A percentile compares a stretch with the other conserved stretches of the same genome.
phyloP scores from a whole-genome alignment of 2,329 filamentous ascomycete genomes.

The Botrytis squamosa region DNA sequence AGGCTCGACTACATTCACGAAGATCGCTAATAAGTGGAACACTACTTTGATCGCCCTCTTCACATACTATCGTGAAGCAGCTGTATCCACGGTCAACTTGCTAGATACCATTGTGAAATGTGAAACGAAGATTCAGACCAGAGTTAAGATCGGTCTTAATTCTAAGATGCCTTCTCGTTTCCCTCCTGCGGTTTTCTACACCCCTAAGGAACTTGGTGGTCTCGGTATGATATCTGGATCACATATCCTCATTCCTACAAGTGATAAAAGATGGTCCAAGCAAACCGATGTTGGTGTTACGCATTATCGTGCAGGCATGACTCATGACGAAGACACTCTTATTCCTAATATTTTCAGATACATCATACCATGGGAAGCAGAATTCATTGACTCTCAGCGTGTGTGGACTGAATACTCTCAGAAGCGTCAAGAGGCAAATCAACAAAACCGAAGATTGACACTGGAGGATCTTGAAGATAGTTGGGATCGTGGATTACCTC shows the following conservation, averaged over 20 bases:
- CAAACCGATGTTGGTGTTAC: slow-evolving; percentile 97
- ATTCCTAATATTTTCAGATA: slow-evolving; percentile 99
- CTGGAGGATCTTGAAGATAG: slow-evolving; percentile 96
- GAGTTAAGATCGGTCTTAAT: slow-evolving; percentile 97
- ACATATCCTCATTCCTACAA: slow-evolving; percentile 94
- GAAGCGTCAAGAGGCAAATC: slow-evolving; percentile 93
- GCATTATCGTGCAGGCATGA: slow-evolving; percentile 97
- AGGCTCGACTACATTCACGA: slow-evolving; percentile 98
- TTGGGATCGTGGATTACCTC: slow-evolving; percentile 94
- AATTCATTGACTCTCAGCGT: slow-evolving; percentile 97
- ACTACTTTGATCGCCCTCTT: slow-evolving; percentile 95
- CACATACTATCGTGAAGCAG: slow-evolving; percentile 97
- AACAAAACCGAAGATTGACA: slow-evolving; percentile 92
- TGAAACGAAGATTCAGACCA: slow-evolving; percentile 98
- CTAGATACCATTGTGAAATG: slow-evolving; percentile 99
- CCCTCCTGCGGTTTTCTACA: slow-evolving; percentile 97
- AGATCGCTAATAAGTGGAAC: slow-evolving; percentile 99
- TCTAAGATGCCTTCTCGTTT: slow-evolving; percentile 99
- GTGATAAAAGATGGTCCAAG: slow-evolving; percentile 97
- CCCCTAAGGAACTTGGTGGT: slow-evolving; percentile 94
- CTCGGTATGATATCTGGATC: slow-evolving; percentile 98
- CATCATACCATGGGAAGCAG: slow-evolving; percentile 98
- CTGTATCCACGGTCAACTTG: slow-evolving; percentile 89
- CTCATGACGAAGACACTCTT: slow-evolving; percentile 93
- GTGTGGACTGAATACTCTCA: slow-evolving; percentile 99